Evolutionary conservation across 495 filamentous ascomycete species (phyloP), one percentile per base, ranked within the genome.

Genomic region (Aspergillus olivimuriae): DNA sequence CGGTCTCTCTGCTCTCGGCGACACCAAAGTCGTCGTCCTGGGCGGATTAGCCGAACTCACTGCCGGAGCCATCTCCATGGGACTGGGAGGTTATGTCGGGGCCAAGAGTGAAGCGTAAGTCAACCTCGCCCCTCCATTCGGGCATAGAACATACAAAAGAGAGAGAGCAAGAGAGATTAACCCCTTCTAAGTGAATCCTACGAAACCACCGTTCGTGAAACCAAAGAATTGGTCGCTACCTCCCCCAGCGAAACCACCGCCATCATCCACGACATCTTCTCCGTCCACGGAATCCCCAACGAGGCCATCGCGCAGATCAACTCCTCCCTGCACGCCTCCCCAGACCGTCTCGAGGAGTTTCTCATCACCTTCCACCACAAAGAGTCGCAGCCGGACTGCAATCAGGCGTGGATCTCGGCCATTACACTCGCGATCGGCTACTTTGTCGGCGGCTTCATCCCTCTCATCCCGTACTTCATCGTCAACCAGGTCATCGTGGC

Each of bases 381-480:
- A n/a, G 65, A 70, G 40, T 56, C 72, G 20, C 54, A 60, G 41
- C 77, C 76, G 1, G 66, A 70, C 43, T 68, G 70, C 26, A 72
- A 72, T 45, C 69, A 77, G 42, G 73, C 77, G 9, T 74, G 73
- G 55, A 80, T 69, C 20, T 80, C 77, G 22, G 72, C 75, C 20
- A 55, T 78, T 17, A 82, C 79, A 0, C 75, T 89, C n/a, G 78
- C 82, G 0, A 50, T 81, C 11, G 83, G 81, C 0, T 89, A 89
- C 58, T 76, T 87, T 43, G 57, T 89, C 16, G 86, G 84, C 19
- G 86, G 86, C 1, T 72, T 84, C 34, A 69, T 88, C 4, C 84
- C 84, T 4, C 65, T 89, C 8, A 66, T 86, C 37, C 86, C 85
- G 4, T 89, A 89, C 56, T 82, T 89, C 52, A 78, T 82, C 49